Evolutionary conservation across 2,329 filamentous ascomycete genomes (phyloP), one percentile per base, ranked within the genome.

Genomic region (Diaporthe sp.): DNA sequence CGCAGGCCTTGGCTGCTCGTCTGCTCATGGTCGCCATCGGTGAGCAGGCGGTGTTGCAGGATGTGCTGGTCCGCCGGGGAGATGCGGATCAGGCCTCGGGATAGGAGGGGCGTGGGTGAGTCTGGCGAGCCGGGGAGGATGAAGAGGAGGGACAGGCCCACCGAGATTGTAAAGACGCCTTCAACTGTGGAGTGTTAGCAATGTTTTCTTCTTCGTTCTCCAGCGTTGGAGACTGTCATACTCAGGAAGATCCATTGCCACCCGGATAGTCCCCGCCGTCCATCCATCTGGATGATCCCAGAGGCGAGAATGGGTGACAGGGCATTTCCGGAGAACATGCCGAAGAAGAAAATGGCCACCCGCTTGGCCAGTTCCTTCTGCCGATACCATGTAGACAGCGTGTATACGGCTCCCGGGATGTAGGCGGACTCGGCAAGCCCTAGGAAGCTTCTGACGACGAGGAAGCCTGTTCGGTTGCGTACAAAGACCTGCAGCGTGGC

Each of bases 191-290:
- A 2, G 7, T 7, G 12, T 25, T n/a, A n/a, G n/a, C 19, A 70
- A 42, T 31, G 65, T 3, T 39, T n/a, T 19, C 13, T 49, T 49
- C 12, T 31, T 28, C 6, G 3, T 28, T 28, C 5, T 10, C 22
- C 4, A 49, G 9, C 25, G 3, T 17, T 42, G 25, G 19, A 25
- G 5, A 49, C 55, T 10, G 1, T 79, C 81, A 68, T 80, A 89
- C 87, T 79, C 15, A 89, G 72, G 57, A 89, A 89, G 1, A 89
- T 84, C 87, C 87, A 89, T 76, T 88, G 85, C 88, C 88, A 90
- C 0, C 87, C 87, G 8, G 81, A 81, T 8, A 89, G 76, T 0
- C 86, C 85, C 3, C 82, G 78, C 15, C 78, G 76, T 0, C 85
- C 85, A 28, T 86, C 84, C 25, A 90, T 81, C 71, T 84, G 86